Evolutionary conservation across 1,139 yeast genomes (phyloP), one percentile per base, ranked within the genome.

Genomic region (Fermentozyma sake): DNA sequence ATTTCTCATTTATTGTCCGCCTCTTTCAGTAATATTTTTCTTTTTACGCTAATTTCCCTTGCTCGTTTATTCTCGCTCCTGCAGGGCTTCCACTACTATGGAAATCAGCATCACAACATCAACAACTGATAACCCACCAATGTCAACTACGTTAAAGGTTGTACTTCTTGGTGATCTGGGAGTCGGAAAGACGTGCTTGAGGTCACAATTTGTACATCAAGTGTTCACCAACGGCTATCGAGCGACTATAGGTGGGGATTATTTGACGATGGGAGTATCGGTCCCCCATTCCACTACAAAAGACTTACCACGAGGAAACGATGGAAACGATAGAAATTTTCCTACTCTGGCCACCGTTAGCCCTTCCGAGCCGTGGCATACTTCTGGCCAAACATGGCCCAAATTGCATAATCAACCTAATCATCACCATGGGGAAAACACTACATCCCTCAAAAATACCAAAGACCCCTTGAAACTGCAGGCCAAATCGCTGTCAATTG

Each of bases 201-300:
- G 82, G 31, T 62, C 76, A 5, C 81, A 75, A 45, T 72, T 68
- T 46, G 68, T 75, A 8, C 78, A 75, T 40, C 79, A 71, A 32
- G 61, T 70, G 24, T 76, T 76, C 44, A 67, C 77, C 29, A 68
- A 67, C 37, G 76, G 76, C 7, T 76, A 76, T 45, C 66, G 72
- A 40, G 78, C 80, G 25, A 74, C 82, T 2, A 72, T 75, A 9
- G 81, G 81, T 8, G 79, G 79, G 2, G 81, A 76, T 41, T 76
- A 70, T 44, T 51, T 76, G 28, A 72, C 80, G 3, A 61, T 74
- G 13, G 53, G 58, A 15, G 61, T 72, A 12, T 35, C 31, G 10
- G 22, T 46, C 8, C 30, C 32, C 22, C n/a, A n/a, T n/a, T n/a
- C n/a, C n/a, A n/a, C n/a, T n/a, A n/a, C n/a, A n/a, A n/a, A n/a